Evolutionary conservation across 148 eudicot species (phyloP).

Genomic region (Limonium bicolor): DNA sequence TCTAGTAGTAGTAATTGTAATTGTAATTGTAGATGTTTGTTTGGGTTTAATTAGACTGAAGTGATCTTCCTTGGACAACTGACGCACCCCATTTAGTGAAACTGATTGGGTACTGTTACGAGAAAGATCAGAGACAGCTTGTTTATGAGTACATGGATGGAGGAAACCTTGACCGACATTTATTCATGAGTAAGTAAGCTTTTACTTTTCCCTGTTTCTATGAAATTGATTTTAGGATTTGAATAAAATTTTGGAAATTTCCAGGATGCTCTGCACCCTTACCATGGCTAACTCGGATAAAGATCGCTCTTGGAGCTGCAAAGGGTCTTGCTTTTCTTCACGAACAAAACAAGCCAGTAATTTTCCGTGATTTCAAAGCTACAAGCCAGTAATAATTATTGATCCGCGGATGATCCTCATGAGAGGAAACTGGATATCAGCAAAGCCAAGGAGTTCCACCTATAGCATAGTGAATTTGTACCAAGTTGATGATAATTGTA

Average conservation of each 20-base stretch:
- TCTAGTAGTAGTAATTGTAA: not conserved
- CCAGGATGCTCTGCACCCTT: slow-evolving; percentile 6
- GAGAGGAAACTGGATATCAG: no score
- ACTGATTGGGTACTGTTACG: slow-evolving; percentile 74
- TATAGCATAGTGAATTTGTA: no score
- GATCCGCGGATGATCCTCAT: no score
- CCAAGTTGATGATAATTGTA: no score
- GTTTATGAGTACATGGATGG: slow-evolving; percentile 68
- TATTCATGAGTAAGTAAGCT: slow-evolving; percentile 40
- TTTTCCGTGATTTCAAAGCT: slow-evolving; percentile 27
- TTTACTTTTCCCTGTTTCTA: not conserved
- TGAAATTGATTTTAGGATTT: no score
- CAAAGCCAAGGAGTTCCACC: no score
- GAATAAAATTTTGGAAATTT: not conserved
- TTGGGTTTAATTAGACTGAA: slow-evolving; percentile 76
- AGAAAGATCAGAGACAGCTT: slow-evolving; percentile 66
- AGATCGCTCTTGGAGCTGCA: slow-evolving; percentile 25
- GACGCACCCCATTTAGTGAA: slow-evolving; percentile 79
- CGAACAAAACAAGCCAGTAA: slow-evolving; percentile 21
- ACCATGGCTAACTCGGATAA: slow-evolving; percentile 29
- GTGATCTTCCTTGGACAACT: slow-evolving; percentile 65
- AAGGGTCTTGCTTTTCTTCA: slow-evolving; percentile 26
- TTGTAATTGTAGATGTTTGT: not conserved
- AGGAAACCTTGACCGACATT: slow-evolving; percentile 56
- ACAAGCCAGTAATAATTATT: no score